These are phyloP conservation scores for Moesziomyces parantarcticus DNA, from an alignment of 1,284 basidiomycete genomes.

Conservation along the genomic window DNA sequence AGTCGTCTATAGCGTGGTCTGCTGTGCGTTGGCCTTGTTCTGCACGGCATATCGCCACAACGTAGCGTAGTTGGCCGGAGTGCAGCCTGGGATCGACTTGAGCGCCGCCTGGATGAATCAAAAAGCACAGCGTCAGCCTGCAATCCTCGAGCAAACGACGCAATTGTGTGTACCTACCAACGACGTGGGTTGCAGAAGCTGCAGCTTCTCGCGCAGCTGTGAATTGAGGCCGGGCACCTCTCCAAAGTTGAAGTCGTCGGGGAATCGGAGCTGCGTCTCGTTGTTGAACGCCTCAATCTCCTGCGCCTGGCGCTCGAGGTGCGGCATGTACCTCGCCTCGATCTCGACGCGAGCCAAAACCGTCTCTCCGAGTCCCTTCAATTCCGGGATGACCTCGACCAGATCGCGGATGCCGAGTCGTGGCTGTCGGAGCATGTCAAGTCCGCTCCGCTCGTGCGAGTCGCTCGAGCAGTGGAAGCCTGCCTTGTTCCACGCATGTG, in stretches of 20 bases:
- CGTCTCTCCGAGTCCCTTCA: constrained; percentile 71
- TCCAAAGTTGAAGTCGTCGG: constrained; percentile 78
- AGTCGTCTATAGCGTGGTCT: no score
- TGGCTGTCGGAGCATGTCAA: constrained; percentile 79
- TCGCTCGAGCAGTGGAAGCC: constrained; percentile 66
- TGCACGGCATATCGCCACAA: constrained; percentile 50
- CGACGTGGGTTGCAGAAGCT: constrained; percentile 75
- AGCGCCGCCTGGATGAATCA: constrained; percentile 29
- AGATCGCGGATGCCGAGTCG: constrained; percentile 72
- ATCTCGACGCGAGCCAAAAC: constrained; percentile 30
- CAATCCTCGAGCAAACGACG: no score
- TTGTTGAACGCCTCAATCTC: constrained; percentile 81
- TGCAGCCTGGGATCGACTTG: constrained; percentile 55
- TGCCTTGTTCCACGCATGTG: constrained; percentile 63
- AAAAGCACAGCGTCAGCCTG: constrained; percentile 4
- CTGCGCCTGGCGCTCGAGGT: constrained; percentile 77
- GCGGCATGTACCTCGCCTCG: constrained; percentile 67
- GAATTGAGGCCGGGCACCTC: constrained; percentile 77
- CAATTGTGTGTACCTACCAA: constrained; percentile 72
- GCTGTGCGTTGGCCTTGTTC: background rate
- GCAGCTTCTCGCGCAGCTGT: constrained; percentile 79
- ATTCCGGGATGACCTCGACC: constrained; percentile 72
- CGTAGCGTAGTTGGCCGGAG: constrained; percentile 53
- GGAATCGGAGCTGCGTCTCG: constrained; percentile 79
- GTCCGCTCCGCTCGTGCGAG: constrained; percentile 72